A percentile compares a stretch with the other conserved stretches of the same genome.
Evolutionary conservation across 257 asterid genomes (phyloP).

Genomic region (Pogostemon cablin): DNA sequence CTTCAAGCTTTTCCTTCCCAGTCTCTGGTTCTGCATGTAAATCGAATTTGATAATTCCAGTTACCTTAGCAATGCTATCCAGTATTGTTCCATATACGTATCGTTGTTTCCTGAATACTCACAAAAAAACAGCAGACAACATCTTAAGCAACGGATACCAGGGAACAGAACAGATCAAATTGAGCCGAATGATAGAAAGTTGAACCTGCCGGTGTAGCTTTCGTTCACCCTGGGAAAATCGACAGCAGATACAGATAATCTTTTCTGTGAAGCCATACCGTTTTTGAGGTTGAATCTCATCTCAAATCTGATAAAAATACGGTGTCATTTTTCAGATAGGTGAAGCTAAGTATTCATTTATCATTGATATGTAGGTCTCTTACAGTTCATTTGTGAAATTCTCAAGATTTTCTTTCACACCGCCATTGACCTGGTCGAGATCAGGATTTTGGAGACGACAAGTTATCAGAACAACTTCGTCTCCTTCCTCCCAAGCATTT

Average conservation of each 20-base stretch:
- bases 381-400: slow-evolving; percentile 87
- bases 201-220: slow-evolving; percentile 86
- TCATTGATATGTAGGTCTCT: slow-evolving; percentile 36
- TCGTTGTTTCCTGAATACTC: slow-evolving; percentile 73
- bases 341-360: slow-evolving; percentile 17
- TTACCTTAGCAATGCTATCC: slow-evolving; percentile 82
- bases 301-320: slow-evolving; percentile 64
- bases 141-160: slow-evolving; percentile 8
- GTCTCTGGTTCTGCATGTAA: slow-evolving; percentile 78
- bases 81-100: slow-evolving; percentile 84
- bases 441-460: slow-evolving; percentile 80
- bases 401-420: slow-evolving; percentile 61
- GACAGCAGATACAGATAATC: slow-evolving; percentile 77
- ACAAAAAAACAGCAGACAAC: not conserved
- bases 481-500: slow-evolving; percentile 99
- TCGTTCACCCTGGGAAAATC: slow-evolving; percentile 97
- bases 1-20: slow-evolving; percentile 85
- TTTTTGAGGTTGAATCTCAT: slow-evolving; percentile 95
- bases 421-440: slow-evolving; percentile 78
- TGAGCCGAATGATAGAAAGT: slow-evolving; percentile 1
- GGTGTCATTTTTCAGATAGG: slow-evolving; percentile 19
- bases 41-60: slow-evolving; percentile 88
- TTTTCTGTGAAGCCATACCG: slow-evolving; percentile 85
- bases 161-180: slow-evolving; percentile 6
- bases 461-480: slow-evolving; percentile 87